A percentile compares a stretch with the other conserved stretches of the same genome.
These are phyloP conservation scores for Penicillium sp. DNA, from an alignment of 2,329 filamentous ascomycete genomes.

Conservation along the genomic window DNA sequence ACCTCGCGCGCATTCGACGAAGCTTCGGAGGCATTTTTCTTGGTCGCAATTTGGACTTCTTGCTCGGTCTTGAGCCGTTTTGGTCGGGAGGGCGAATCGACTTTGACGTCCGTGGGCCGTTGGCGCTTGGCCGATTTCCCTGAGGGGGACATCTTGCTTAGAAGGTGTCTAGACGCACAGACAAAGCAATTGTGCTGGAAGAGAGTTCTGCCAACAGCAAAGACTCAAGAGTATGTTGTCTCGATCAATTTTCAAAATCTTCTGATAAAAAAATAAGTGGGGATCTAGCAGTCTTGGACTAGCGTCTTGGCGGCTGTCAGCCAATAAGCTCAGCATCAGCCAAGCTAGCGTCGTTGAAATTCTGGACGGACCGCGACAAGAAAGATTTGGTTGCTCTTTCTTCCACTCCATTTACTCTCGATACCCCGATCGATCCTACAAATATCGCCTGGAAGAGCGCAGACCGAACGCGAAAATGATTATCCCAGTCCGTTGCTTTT, in stretches of 20 bases:
- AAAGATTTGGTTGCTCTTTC: background rate
- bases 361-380: background rate
- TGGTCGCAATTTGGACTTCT: slow-evolving; percentile 1
- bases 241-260: background rate
- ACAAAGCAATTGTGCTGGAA: background rate
- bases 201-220: background rate
- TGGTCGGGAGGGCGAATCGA: background rate
- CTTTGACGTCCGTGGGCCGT: slow-evolving; percentile 10
- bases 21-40: background rate
- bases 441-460: background rate
- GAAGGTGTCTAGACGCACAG: background rate
- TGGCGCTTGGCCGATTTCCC: slow-evolving; percentile 9
- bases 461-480: slow-evolving; percentile 62
- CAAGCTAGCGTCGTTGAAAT: slow-evolving; percentile 6
- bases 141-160: slow-evolving; percentile 4
- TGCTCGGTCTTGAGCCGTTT: slow-evolving; percentile 11
- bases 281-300: background rate
- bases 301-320: slow-evolving; percentile 5
- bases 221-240: background rate
- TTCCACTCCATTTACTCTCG: background rate
- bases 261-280: slow-evolving; percentile 14
- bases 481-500: slow-evolving; percentile 97
- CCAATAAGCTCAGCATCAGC: background rate
- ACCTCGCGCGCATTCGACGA: background rate
- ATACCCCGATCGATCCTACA: background rate